Conservation (phyloP, 1,284 basidiomycete species). For the Marasmius fiardii region DNA sequence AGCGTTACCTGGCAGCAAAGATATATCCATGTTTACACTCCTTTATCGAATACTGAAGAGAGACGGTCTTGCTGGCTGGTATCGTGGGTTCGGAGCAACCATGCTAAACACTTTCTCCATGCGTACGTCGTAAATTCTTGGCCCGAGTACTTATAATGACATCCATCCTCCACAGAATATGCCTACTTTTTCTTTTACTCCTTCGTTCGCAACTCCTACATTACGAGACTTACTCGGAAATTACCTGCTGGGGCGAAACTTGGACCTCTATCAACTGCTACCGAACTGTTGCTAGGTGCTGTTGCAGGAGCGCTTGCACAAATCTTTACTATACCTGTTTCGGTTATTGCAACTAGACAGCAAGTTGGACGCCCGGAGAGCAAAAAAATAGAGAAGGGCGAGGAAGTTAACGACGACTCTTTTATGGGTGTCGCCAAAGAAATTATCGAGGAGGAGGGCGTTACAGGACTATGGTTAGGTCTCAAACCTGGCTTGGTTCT, state of each 20-base stretch:
- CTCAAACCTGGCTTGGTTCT: constrained; percentile 91
- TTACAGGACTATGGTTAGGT: constrained; percentile 92
- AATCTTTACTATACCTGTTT: constrained; percentile 97
- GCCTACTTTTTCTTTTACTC: constrained; percentile 99
- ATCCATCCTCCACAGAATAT: constrained; percentile 63
- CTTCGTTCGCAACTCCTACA: constrained; percentile 81
- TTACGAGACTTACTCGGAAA: constrained; percentile 59
- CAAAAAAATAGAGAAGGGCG: constrained; percentile 6
- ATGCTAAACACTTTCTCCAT: constrained; percentile 98
- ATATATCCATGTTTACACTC: constrained; percentile 63
- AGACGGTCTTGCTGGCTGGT: constrained; percentile 82
- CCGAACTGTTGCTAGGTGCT: constrained; percentile 88
- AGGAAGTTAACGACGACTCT: constrained; percentile 48
- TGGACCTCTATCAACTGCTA: constrained; percentile 68
- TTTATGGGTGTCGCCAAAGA: constrained; percentile 81
- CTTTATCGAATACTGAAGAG: constrained; percentile 70
- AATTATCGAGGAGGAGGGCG: constrained; percentile 90
- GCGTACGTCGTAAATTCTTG: constrained; percentile 56
- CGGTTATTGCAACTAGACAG: constrained; percentile 96
- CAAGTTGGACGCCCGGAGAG: constrained; percentile 64
- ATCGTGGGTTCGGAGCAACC: constrained; percentile 94
- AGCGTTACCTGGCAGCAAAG: constrained; percentile 56
- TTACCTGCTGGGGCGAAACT: constrained; percentile 55
- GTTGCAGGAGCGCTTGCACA: constrained; percentile 93
- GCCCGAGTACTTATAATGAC: constrained; percentile 2